phyloP scores from a whole-genome alignment of 768 basidiomycete genomes.

The Panellus pusillus region DNA sequence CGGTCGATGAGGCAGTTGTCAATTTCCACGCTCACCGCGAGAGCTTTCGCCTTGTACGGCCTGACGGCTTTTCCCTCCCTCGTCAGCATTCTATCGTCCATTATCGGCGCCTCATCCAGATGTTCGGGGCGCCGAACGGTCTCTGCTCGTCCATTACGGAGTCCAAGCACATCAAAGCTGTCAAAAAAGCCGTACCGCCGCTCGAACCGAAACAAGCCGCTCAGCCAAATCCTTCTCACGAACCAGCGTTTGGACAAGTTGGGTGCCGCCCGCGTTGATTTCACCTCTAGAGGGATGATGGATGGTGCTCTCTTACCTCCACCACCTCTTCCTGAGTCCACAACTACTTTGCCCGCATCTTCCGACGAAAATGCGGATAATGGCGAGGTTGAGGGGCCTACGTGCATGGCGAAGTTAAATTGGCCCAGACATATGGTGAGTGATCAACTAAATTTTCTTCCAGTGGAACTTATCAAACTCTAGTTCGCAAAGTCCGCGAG shows the following conservation, averaged over 20 bases:
- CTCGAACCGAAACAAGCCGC: constrained; percentile 26
- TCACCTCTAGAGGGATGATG: constrained; percentile 18
- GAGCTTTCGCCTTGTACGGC: constrained; percentile 12
- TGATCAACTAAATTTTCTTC: neutral
- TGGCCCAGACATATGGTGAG: constrained; percentile 2
- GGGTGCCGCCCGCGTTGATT: constrained; percentile 16
- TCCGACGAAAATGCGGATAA: neutral
- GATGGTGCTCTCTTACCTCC: neutral
- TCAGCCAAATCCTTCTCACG: constrained; percentile 32
- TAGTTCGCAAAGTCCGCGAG: constrained; percentile 5
- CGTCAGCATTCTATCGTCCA: constrained; percentile 36
- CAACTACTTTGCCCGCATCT: too few species aligned
- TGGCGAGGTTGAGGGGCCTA: neutral
- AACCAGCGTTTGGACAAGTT: constrained; percentile 32
- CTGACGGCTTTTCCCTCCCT: constrained; percentile 25
- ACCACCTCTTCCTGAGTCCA: too few species aligned
- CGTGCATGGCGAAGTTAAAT: neutral
- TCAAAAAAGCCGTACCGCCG: constrained; percentile 33
- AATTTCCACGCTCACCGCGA: constrained; percentile 10
- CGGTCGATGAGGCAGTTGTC: neutral
- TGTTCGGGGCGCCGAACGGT: constrained; percentile 35
- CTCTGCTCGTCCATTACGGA: constrained; percentile 38
- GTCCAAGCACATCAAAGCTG: constrained; percentile 33
- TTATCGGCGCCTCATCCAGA: constrained; percentile 17
- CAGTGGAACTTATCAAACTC: neutral